Base-by-base conservation (phyloP, 1,284 basidiomycete species). In the Entoloma clypeatum region DNA sequence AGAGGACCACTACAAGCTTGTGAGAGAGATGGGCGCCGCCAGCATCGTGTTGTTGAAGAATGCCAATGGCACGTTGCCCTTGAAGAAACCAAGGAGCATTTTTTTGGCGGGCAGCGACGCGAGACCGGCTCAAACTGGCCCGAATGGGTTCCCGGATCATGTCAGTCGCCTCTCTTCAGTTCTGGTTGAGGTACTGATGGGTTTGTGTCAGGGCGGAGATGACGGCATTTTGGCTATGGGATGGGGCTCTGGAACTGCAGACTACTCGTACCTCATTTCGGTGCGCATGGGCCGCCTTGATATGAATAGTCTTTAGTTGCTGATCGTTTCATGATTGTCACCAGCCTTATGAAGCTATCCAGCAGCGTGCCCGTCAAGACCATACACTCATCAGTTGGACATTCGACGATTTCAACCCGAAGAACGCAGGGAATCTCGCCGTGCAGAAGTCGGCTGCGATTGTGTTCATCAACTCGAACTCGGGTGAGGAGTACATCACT, bases 31-130 rank as follows among this genome's bases (percentile, higher is more conserved):
- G 22, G 89, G 84, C 9, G 77, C 81, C 0, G 82, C 84, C 0
- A 84, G 84, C 31, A 82, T 80, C 2, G 83, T 92, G 7, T 67
- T 95, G 19, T 71, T 94, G 44, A 94, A 94, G 75, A 94, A 95
- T 59, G 65, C 64, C 17, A 66, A 73, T 21, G 62, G 63, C 3
- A 72, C 77, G 2, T 67, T 92, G n/a, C 89, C 90, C 0, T 64
- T 92, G 30, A 67, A 71, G 44, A 75, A 71, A 45, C 73, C 78
- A 13, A 65, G 72, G 37, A 77, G 62, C 37, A 64, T 90, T 19
- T 74, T 77, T 0, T 52, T 91, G 19, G 70, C 86, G 38, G 81
- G 72, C 5, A 71, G 81, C 29, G 88, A 89, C 58, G 80, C 86
- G 10, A 86, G 80, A 2, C 86, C 87, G 0, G 74, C 77, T 4